A percentile compares a stretch with the other conserved stretches of the same genome.
Evolutionary conservation across 1,139 yeast species (phyloP).

Genomic region (Tardiomyces blankii): DNA sequence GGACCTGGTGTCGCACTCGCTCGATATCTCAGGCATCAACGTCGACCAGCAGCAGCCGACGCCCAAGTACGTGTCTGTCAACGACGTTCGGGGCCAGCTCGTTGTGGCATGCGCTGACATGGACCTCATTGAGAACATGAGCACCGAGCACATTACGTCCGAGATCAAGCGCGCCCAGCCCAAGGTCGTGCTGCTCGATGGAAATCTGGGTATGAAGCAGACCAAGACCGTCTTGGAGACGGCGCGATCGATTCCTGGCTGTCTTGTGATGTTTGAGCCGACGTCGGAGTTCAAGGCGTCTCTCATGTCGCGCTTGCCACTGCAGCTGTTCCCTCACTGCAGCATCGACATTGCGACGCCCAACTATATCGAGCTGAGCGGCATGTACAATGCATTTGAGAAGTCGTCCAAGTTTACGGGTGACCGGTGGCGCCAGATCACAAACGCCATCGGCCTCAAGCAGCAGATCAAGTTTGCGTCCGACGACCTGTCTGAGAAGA

Average conservation of each 20-base stretch:
- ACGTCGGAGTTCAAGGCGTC: conserved; percentile 51
- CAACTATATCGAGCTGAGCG: conserved; percentile 47
- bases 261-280: conserved; percentile 55
- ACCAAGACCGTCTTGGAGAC: conserved; percentile 26
- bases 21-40: conserved; percentile 36
- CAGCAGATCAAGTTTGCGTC: conserved; percentile 9
- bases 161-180: conserved; percentile 17
- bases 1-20: conserved; percentile 14
- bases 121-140: conserved; percentile 50
- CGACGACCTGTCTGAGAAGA: conserved; percentile 23
- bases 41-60: conserved; percentile 27
- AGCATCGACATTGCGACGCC: conserved; percentile 49
- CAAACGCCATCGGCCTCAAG: conserved; percentile 37
- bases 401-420: conserved; percentile 41
- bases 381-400: conserved; percentile 42
- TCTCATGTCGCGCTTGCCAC: conserved; percentile 15
- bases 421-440: conserved; percentile 63
- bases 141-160: conserved; percentile 30
- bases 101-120: conserved; percentile 78
- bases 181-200: conserved; percentile 49
- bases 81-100: conserved; percentile 49
- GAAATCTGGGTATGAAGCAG: conserved; percentile 44
- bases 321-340: conserved; percentile 26
- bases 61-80: conserved; percentile 66
- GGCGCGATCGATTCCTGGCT: conserved; percentile 6